These are phyloP conservation scores for Epichloe elymi DNA, from an alignment of 2,329 filamentous ascomycete species.

Conservation along the genomic window DNA sequence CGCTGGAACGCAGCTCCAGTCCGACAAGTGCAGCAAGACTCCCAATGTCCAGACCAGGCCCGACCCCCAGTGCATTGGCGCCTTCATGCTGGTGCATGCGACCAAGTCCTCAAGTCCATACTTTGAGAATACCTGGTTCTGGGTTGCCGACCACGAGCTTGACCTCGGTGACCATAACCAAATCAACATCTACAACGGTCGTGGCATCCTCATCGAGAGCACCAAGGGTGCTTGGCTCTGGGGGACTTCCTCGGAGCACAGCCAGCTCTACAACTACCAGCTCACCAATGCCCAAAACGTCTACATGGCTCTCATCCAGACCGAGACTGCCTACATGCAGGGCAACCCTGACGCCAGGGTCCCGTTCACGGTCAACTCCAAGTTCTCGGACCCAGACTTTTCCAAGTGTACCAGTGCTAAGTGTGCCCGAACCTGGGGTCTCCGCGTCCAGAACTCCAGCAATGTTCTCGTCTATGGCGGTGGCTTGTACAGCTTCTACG, in stretches of 20 bases:
- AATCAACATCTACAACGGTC: conserved; percentile 78
- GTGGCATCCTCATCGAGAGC: conserved; percentile 69
- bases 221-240: conserved; percentile 66
- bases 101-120: conserved; percentile 54
- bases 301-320: conserved; percentile 75
- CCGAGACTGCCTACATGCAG: conserved; percentile 83
- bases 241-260: conserved; percentile 58
- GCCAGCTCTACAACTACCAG: conserved; percentile 71
- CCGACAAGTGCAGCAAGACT: conserved; percentile 66
- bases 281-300: conserved; percentile 63
- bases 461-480: conserved; percentile 59
- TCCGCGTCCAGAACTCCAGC: conserved; percentile 54
- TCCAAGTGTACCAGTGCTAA: conserved; percentile 34
- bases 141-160: conserved; percentile 84
- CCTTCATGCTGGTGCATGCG: conserved; percentile 58
- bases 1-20: conserved; percentile 71
- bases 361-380: conserved; percentile 46
- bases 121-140: conserved; percentile 82
- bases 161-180: conserved; percentile 62
- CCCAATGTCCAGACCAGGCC: conserved; percentile 47
- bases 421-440: conserved; percentile 66
- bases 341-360: conserved; percentile 61
- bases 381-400: conserved; percentile 59
- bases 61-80: conserved; percentile 56
- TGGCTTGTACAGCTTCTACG: conserved; percentile 71